Percentiles rank a stretch among this genome's conserved stretches.
phyloP scores from a whole-genome alignment of 2,329 filamentous ascomycete genomes.

The Cadophora luteo-olivacea region DNA sequence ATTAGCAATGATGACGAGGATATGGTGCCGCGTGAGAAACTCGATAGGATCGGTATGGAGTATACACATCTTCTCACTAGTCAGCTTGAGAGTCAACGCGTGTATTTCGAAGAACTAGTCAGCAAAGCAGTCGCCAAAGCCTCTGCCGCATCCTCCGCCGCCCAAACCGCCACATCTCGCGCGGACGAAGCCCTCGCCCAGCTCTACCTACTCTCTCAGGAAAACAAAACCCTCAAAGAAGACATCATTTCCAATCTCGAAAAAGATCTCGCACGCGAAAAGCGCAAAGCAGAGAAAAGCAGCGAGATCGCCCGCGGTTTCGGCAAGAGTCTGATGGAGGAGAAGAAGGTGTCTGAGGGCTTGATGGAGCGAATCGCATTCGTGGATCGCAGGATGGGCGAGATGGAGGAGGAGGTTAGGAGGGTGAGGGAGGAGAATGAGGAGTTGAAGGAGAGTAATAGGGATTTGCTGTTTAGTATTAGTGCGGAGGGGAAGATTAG shows the following conservation, averaged over 20 bases:
- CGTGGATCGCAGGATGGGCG: conserved; percentile 67
- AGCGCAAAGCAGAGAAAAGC: conserved; percentile 72
- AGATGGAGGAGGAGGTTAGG: conserved; percentile 66
- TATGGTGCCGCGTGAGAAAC: conserved; percentile 71
- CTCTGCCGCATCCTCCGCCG: conserved; percentile 70
- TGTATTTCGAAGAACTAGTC: conserved; percentile 94
- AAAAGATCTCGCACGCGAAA: conserved; percentile 72
- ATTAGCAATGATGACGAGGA: conserved; percentile 57
- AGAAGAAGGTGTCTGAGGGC: conserved; percentile 83
- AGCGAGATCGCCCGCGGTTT: conserved; percentile 78
- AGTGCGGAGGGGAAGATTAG: conserved; percentile 79
- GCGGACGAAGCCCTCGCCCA: conserved; percentile 57
- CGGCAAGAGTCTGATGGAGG: conserved; percentile 79
- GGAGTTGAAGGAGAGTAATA: conserved; percentile 85
- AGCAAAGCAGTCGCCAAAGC: conserved; percentile 91
- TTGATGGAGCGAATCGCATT: conserved; percentile 83
- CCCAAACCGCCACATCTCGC: conserved; percentile 64
- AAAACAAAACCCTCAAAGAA: conserved; percentile 54
- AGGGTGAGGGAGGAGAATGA: conserved; percentile 87
- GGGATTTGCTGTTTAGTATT: conserved; percentile 88
- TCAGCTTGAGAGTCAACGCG: conserved; percentile 89
- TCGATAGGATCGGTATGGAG: conserved; percentile 84
- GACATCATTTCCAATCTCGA: conserved; percentile 73
- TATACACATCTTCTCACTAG: conserved; percentile 93
- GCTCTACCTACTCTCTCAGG: conserved; percentile 58